Evolutionary conservation across 352 stramenopile species (phyloP), one percentile per base, ranked within the genome.

Genomic region (Globisporangium viniferum): DNA sequence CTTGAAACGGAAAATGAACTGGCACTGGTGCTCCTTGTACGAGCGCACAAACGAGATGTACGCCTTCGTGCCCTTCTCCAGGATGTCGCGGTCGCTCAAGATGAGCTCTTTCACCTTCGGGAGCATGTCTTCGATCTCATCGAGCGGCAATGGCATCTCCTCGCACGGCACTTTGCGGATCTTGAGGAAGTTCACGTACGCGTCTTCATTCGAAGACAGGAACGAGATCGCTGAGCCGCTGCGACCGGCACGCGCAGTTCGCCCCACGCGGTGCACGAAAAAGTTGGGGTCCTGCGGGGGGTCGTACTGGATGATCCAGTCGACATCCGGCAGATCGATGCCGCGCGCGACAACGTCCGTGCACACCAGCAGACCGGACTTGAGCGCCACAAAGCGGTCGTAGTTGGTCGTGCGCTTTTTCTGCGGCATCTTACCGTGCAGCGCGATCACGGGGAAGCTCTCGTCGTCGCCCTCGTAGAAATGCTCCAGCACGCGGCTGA

Each of bases 251-350:
- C 98, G 88, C 10, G 98, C 98, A 33, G 98, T 99, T 55, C 98
- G 82, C 9, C 98, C 98, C 22, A 99, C 97, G 62, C 98, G 94
- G 77, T 99, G 98, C 48, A 99, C 95, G 73, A 99, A 99, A 63
- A 98, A 99, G 68, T 97, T 98, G n/a, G 98, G 97, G 75, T 99
- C 97, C 63, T 98, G 91, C 35, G 94, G 94, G 0, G 95, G 93
- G 76, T 99, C 96, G 74, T 98, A 99, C 80, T 99, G 98, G 57
- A 99, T 91, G 64, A 99, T 99, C 97, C 98, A 99, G 69, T 98
- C 91, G 1, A 99, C 92, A 64, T 99, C 96, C 0, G 97, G 93
- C 5, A 99, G 79, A 78, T 99, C 98, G 41, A 99, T 96, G 31
- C 98, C 98, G 36, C 98, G 86, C 41, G 98, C 97, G 5, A 99